A percentile compares a stretch with the other conserved stretches of the same genome.
Conservation (phyloP, 1,284 basidiomycete species). For the Trichosporon sp. region DNA sequence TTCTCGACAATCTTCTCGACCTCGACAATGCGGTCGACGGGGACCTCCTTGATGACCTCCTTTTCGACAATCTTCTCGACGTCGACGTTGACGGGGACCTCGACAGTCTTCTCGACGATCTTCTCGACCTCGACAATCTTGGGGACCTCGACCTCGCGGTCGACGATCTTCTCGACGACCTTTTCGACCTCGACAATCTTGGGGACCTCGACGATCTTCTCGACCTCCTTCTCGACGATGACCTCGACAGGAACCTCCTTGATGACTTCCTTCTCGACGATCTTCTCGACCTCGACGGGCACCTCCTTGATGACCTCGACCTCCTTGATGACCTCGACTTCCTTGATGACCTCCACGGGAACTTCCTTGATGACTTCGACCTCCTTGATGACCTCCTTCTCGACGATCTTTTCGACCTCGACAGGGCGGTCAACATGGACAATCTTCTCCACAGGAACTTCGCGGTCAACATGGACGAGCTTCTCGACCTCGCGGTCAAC, state of each 20-base stretch:
- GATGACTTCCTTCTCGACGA: conserved; percentile 28
- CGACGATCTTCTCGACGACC: conserved; percentile 40
- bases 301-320: conserved; percentile 41
- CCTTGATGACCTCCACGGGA: conserved; percentile 32
- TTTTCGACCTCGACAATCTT: conserved; percentile 38
- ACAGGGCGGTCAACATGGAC: conserved; percentile 28
- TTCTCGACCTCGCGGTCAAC: conserved; percentile 41
- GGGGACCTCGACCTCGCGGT: conserved; percentile 43
- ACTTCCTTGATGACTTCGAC: conserved; percentile 29
- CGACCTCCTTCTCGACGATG: conserved; percentile 43
- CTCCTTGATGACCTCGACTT: conserved; percentile 34
- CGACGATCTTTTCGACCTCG: conserved; percentile 43
- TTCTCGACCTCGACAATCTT: conserved; percentile 47
- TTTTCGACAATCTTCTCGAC: conserved; percentile 44
- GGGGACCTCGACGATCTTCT: conserved; percentile 42
- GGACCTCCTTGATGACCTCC: conserved; percentile 38
- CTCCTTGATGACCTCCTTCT: conserved; percentile 37
- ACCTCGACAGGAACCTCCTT: conserved; percentile 27
- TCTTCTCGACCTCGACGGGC: conserved; percentile 36
- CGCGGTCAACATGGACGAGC: conserved; percentile 44
- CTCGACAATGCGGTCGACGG: conserved; percentile 40
- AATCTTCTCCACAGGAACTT: conserved; percentile 36
- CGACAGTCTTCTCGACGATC: conserved; percentile 47
- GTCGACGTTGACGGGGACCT: conserved; percentile 39
- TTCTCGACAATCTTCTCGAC: conserved; percentile 48